Percentiles rank a stretch among this genome's conserved stretches.
Conservation (phyloP, 495 filamentous ascomycete species). For the Aspergillus olivimuriae region DNA sequence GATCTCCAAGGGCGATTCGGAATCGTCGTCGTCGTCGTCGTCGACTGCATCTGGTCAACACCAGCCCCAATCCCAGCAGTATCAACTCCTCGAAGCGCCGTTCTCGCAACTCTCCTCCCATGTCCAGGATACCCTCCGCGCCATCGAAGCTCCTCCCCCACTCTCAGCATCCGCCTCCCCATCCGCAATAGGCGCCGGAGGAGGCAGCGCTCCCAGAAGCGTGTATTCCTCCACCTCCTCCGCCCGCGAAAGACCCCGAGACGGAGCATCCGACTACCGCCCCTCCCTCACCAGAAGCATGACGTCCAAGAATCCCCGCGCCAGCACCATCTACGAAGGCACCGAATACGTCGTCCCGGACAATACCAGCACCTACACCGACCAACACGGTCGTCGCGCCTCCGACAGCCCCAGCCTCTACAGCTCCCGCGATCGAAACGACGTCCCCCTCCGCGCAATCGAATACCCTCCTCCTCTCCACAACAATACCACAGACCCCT, state of each 20-base stretch:
- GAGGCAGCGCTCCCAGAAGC: too few species aligned
- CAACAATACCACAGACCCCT: too few species aligned
- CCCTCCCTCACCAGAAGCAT: constrained; percentile 28
- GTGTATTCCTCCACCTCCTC: too few species aligned
- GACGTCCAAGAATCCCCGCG: constrained; percentile 35
- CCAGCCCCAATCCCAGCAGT: too few species aligned
- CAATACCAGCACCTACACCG: constrained; percentile 19
- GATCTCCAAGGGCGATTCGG: constrained; percentile 50
- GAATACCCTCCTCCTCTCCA: constrained; percentile 32
- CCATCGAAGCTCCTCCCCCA: constrained; percentile 42
- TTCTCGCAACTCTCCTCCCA: constrained; percentile 23
- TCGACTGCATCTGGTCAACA: too few species aligned
- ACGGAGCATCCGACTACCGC: constrained; percentile 22
- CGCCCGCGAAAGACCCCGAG: too few species aligned
- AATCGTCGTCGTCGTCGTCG: constrained; percentile 16
- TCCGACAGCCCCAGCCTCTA: constrained; percentile 36
- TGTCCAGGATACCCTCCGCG: constrained; percentile 21
- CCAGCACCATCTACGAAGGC: constrained; percentile 38
- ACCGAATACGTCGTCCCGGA: constrained; percentile 27
- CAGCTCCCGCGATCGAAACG: constrained; percentile 23
- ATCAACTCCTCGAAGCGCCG: constrained; percentile 9
- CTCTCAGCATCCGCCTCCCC: too few species aligned
- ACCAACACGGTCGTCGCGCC: constrained; percentile 31
- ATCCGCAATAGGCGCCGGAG: too few species aligned
- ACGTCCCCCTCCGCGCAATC: constrained; percentile 35